phyloP scores from a whole-genome alignment of 768 basidiomycete genomes.

The Russula compacta region DNA sequence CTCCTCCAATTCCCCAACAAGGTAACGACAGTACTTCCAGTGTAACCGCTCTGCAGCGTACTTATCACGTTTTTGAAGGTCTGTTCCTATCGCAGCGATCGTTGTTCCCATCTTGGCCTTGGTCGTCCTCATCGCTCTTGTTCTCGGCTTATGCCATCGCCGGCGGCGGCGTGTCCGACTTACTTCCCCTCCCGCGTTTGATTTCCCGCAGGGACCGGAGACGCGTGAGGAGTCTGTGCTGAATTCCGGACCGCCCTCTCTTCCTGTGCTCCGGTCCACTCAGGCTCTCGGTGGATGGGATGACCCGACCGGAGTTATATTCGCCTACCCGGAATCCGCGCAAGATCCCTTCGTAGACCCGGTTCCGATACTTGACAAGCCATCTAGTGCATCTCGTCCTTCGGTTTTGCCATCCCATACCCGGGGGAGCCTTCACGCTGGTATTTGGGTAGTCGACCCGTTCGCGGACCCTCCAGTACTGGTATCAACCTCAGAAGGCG shows the following conservation, averaged over 20 bases:
- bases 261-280: not conserved
- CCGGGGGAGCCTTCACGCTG: not conserved
- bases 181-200: not conserved
- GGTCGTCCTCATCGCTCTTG: not conserved
- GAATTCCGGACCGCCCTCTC: not conserved
- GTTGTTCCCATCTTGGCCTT: not conserved
- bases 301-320: not conserved
- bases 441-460: not conserved
- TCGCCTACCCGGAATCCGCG: not conserved
- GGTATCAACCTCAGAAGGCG: not conserved
- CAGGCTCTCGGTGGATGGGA: not conserved
- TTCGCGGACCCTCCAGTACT: not conserved
- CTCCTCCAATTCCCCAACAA: not conserved
- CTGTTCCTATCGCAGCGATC: constrained; percentile 6
- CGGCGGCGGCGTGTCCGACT: not conserved
- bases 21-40: not conserved
- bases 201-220: not conserved
- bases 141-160: not conserved
- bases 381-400: not conserved
- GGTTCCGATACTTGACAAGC: not conserved
- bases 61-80: not conserved
- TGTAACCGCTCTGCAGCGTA: not conserved
- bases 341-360: not conserved
- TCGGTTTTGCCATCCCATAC: not conserved
- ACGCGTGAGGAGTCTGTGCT: not conserved